phyloP scores from a whole-genome alignment of 202 grass and related monocot genomes.

The Brachypodium distachyon region DNA sequence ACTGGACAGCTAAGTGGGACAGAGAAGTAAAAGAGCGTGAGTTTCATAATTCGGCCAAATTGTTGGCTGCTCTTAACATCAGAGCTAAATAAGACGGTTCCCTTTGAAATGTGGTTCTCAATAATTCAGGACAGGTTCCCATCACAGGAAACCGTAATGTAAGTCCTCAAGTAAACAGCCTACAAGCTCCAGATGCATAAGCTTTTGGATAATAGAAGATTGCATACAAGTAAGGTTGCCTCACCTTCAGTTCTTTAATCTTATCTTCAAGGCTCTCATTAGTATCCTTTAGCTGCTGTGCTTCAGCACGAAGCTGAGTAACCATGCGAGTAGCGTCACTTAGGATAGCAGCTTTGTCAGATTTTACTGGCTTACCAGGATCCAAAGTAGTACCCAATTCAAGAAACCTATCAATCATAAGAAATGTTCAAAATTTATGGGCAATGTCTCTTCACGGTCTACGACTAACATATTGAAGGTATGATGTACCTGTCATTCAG shows the following conservation, averaged over 20 bases:
- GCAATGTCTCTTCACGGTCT: background rate
- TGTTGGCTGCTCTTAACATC: background rate
- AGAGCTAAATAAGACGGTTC: constrained; percentile 8
- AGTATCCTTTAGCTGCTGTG: constrained; percentile 53
- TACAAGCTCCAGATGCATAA: background rate
- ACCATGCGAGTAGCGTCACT: constrained; percentile 53
- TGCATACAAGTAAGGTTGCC: background rate
- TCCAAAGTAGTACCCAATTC: constrained; percentile 58
- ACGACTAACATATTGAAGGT: background rate
- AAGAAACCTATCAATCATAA: constrained; percentile 44
- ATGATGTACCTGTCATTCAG: constrained; percentile 53
- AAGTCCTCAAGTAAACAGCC: background rate
- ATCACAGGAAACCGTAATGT: background rate
- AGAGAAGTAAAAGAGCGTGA: background rate
- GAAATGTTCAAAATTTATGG: background rate
- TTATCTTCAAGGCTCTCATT: constrained; percentile 60
- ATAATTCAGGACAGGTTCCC: background rate
- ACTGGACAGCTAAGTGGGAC: background rate
- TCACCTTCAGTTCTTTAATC: constrained; percentile 71
- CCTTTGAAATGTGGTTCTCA: constrained; percentile 10
- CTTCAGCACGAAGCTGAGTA: constrained; percentile 54
- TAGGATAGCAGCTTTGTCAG: constrained; percentile 61
- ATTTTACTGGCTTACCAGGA: constrained; percentile 46
- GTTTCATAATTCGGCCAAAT: background rate
- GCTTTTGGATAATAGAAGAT: background rate